phyloP scores from a whole-genome alignment of 1,284 basidiomycete species.

The Papiliotrema terrestris region DNA sequence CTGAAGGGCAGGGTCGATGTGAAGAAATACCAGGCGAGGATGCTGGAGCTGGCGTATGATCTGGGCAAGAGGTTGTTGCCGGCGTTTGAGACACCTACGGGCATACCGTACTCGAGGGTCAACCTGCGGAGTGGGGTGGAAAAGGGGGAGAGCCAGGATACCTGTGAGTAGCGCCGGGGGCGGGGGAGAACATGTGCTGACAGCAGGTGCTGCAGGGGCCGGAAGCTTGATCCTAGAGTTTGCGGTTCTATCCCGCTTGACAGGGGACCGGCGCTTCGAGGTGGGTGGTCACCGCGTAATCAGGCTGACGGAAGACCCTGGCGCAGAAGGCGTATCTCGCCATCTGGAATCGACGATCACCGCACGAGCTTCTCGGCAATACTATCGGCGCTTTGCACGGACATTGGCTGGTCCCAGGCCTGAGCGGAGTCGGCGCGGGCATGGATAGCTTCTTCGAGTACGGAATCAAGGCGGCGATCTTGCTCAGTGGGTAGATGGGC shows the following conservation, averaged over 20 bases:
- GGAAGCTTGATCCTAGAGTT: conserved; percentile 89
- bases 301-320: conserved; percentile 23
- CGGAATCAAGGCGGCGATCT: conserved; percentile 62
- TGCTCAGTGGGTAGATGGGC: conserved; percentile 61
- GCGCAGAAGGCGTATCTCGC: conserved; percentile 73
- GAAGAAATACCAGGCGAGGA: conserved; percentile 68
- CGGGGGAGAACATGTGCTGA: conserved; percentile 57
- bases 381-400: conserved; percentile 67
- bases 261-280: conserved; percentile 81
- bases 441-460: conserved; percentile 94
- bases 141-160: conserved; percentile 39
- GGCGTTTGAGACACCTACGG: conserved; percentile 82
- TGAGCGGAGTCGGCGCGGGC: conserved; percentile 81
- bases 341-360: conserved; percentile 81
- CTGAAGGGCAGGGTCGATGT: conserved; percentile 56
- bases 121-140: conserved; percentile 39
- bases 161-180: conserved; percentile 26
- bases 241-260: conserved; percentile 80
- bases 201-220: conserved; percentile 86
- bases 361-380: conserved; percentile 79
- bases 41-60: conserved; percentile 72
- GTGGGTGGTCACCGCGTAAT: conserved; percentile 50
- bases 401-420: conserved; percentile 58
- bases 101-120: conserved; percentile 83
- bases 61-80: conserved; percentile 78